Conservation (phyloP, 371 early-diverging fungal genomes). For the Haplosporangium sp. region DNA sequence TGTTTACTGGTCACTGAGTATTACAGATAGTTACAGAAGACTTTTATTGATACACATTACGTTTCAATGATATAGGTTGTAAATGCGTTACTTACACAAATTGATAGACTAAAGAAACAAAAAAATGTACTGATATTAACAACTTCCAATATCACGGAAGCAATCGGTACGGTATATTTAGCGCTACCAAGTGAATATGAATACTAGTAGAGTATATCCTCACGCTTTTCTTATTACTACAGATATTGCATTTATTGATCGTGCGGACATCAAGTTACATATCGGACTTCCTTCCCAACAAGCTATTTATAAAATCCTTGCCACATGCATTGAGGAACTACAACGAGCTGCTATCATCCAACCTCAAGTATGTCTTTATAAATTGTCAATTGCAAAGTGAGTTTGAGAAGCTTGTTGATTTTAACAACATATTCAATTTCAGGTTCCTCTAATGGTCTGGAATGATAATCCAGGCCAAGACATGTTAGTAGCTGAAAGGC, state of each 20-base stretch:
- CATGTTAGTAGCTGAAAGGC: neutral
- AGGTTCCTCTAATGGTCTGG: conserved; percentile 3
- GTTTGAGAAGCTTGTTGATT: conserved; percentile 58
- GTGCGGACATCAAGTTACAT: conserved; percentile 61
- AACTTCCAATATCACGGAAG: conserved; percentile 75
- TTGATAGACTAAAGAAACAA: conserved; percentile 64
- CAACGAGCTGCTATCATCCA: conserved; percentile 59
- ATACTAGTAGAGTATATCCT: neutral
- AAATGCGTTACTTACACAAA: conserved; percentile 68
- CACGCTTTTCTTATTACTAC: neutral
- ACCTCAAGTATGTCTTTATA: conserved; percentile 71
- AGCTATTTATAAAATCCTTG: conserved; percentile 67
- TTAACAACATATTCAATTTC: conserved; percentile 67
- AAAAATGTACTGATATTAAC: conserved; percentile 70
- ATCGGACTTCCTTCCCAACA: conserved; percentile 64
- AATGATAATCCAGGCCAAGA: neutral
- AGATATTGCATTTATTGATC: conserved; percentile 69
- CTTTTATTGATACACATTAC: neutral
- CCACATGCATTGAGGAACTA: conserved; percentile 62
- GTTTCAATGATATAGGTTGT: conserved; percentile 51
- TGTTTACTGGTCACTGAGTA: neutral
- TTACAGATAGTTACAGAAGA: neutral
- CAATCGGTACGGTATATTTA: conserved; percentile 59
- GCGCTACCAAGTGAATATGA: neutral
- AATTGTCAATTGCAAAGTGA: conserved; percentile 58